Evolutionary conservation across 2,329 filamentous ascomycete genomes (phyloP).

Genomic region (Ophiosphaerella narmari): DNA sequence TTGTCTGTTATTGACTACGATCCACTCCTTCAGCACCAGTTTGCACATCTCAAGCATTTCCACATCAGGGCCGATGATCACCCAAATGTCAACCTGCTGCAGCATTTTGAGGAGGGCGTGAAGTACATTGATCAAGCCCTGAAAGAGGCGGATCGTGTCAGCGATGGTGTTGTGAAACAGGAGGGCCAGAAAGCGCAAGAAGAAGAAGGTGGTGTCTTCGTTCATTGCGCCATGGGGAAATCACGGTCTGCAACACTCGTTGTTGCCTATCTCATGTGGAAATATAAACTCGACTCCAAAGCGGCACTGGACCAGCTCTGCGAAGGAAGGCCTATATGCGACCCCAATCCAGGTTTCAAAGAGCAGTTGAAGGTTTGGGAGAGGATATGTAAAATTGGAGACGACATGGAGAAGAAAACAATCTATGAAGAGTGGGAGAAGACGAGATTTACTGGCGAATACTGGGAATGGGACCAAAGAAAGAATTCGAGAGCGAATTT

Average conservation of each 20-base stretch:
- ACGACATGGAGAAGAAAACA: constrained; percentile 19
- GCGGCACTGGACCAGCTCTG: constrained; percentile 34
- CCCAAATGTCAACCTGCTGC: constrained; percentile 37
- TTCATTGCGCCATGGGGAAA: constrained; percentile 45
- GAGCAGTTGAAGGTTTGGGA: constrained; percentile 39
- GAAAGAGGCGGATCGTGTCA: neutral
- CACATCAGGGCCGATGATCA: constrained; percentile 40
- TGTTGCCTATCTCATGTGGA: constrained; percentile 42
- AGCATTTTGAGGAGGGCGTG: constrained; percentile 27
- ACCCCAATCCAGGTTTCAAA: constrained; percentile 41
- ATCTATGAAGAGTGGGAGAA: constrained; percentile 43
- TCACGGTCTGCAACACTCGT: constrained; percentile 38
- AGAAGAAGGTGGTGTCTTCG: constrained; percentile 30
- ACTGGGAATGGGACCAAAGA: constrained; percentile 43
- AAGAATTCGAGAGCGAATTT: constrained; percentile 13
- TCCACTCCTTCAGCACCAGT: constrained; percentile 28
- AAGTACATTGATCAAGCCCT: constrained; percentile 32
- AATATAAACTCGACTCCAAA: constrained; percentile 19
- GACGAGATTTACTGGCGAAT: constrained; percentile 40
- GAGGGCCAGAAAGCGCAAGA: neutral
- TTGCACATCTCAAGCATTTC: constrained; percentile 34
- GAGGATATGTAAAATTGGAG: constrained; percentile 28
- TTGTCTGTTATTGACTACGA: constrained; percentile 42
- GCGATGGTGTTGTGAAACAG: neutral
- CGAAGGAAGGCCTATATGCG: constrained; percentile 40